A percentile compares a stretch with the other conserved stretches of the same genome.
Conservation (phyloP, 345 rosid species). For the Turritis glabra region DNA sequence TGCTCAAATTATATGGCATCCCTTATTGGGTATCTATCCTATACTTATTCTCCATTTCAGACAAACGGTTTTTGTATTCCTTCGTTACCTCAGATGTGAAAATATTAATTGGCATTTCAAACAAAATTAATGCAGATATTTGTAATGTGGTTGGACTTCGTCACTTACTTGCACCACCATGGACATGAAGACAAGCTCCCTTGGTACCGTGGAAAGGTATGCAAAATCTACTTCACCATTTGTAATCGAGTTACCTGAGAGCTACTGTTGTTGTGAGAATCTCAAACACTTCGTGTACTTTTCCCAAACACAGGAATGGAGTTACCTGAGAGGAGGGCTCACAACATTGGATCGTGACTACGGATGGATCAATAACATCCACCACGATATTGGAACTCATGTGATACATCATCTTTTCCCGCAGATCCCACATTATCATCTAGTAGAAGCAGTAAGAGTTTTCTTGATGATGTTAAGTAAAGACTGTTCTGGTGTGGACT, state of each 20-base stretch:
- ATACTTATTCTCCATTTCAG: background rate
- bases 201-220: slow-evolving; percentile 83
- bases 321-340: slow-evolving; percentile 85
- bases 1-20: slow-evolving; percentile 68
- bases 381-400: slow-evolving; percentile 94
- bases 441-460: slow-evolving; percentile 78
- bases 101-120: background rate
- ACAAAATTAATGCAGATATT: slow-evolving; percentile 45
- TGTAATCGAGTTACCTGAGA: background rate
- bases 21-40: slow-evolving; percentile 57
- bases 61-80: background rate
- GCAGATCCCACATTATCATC: slow-evolving; percentile 92
- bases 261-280: background rate
- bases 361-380: slow-evolving; percentile 80
- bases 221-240: background rate
- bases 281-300: background rate
- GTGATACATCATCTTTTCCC: slow-evolving; percentile 94
- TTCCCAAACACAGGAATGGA: slow-evolving; percentile 66
- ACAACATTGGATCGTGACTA: slow-evolving; percentile 84
- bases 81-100: slow-evolving; percentile 3
- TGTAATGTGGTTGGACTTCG: slow-evolving; percentile 73
- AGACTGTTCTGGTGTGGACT: background rate
- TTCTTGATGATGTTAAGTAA: slow-evolving; percentile 57
- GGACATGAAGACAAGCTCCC: slow-evolving; percentile 83
- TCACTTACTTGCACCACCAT: slow-evolving; percentile 88